Percentiles rank a stretch among this genome's conserved stretches.
Conservation (phyloP, 2,329 filamentous ascomycete genomes). For the Fusarium foetens region DNA sequence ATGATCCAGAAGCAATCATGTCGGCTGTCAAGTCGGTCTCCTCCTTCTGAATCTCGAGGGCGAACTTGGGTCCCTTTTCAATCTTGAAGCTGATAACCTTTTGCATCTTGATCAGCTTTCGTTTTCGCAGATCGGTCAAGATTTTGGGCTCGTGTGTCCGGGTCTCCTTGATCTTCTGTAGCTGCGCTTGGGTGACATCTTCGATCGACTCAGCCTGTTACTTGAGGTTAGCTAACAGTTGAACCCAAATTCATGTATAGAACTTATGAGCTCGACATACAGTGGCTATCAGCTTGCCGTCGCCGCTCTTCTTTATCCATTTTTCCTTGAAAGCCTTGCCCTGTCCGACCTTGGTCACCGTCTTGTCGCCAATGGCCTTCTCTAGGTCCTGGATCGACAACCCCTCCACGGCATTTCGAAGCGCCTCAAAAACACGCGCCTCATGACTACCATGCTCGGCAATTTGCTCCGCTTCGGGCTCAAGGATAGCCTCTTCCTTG, state of each 20-base stretch:
- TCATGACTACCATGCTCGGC: conserved; percentile 82
- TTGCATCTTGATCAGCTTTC: conserved; percentile 85
- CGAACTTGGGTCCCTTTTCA: conserved; percentile 87
- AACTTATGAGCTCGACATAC: conserved; percentile 49
- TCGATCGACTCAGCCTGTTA: conserved; percentile 74
- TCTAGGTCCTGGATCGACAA: conserved; percentile 81
- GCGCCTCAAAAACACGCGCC: conserved; percentile 81
- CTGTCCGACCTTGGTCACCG: conserved; percentile 83
- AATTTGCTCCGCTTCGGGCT: conserved; percentile 78
- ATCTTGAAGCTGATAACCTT: conserved; percentile 89
- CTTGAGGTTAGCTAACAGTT: conserved; percentile 6
- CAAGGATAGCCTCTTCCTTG: conserved; percentile 78
- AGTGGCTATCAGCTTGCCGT: conserved; percentile 64
- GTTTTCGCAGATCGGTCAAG: conserved; percentile 85
- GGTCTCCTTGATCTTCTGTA: conserved; percentile 77
- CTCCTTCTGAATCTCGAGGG: conserved; percentile 88
- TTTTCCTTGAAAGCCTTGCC: conserved; percentile 91
- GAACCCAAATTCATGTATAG: neutral
- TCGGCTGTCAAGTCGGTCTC: conserved; percentile 95
- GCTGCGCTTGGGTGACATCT: conserved; percentile 80
- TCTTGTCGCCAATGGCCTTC: conserved; percentile 76
- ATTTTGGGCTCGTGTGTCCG: conserved; percentile 79
- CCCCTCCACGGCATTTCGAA: conserved; percentile 78
- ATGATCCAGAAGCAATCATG: conserved; percentile 87
- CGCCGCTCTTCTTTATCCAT: conserved; percentile 73